A percentile compares a stretch with the other conserved stretches of the same genome.
Evolutionary conservation across 345 rosid species (phyloP).

Genomic region (Anacardium occidentale): DNA sequence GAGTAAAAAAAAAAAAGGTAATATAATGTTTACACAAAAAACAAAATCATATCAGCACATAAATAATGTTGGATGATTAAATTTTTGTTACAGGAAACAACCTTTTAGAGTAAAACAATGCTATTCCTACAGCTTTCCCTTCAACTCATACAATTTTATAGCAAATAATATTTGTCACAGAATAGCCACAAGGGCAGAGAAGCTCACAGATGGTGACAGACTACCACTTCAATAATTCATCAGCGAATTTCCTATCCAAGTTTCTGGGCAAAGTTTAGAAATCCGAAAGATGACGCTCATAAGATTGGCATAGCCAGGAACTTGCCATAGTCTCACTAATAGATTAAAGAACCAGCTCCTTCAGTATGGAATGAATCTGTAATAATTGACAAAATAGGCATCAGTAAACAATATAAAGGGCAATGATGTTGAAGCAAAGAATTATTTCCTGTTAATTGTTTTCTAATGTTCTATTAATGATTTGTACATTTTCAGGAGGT

Average conservation of each 20-base stretch:
- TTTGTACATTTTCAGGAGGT: too few relatives aligned
- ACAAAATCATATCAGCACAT: too few relatives aligned
- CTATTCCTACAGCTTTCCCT: background rate
- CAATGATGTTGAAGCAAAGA: background rate
- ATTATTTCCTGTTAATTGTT: too few relatives aligned
- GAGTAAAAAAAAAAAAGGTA: too few relatives aligned
- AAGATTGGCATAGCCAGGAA: constrained; percentile 13
- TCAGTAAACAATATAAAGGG: constrained; percentile 13
- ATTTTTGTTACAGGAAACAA: background rate
- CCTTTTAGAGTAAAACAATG: background rate
- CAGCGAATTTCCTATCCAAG: constrained; percentile 2
- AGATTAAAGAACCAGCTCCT: constrained; percentile 82
- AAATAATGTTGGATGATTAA: background rate
- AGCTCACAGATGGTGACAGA: background rate
- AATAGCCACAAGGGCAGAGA: background rate
- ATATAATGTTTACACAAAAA: too few relatives aligned
- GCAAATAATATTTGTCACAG: background rate
- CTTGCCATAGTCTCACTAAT: constrained; percentile 63
- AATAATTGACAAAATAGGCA: constrained; percentile 14
- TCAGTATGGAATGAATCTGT: constrained; percentile 80
- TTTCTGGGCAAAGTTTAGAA: background rate
- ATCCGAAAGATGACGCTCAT: background rate
- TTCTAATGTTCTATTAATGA: too few relatives aligned
- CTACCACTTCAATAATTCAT: background rate
- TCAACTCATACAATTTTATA: background rate